Percentiles rank a stretch among this genome's conserved stretches.
Conservation (phyloP, 208 protist genomes). For the Leishmania arabica region DNA sequence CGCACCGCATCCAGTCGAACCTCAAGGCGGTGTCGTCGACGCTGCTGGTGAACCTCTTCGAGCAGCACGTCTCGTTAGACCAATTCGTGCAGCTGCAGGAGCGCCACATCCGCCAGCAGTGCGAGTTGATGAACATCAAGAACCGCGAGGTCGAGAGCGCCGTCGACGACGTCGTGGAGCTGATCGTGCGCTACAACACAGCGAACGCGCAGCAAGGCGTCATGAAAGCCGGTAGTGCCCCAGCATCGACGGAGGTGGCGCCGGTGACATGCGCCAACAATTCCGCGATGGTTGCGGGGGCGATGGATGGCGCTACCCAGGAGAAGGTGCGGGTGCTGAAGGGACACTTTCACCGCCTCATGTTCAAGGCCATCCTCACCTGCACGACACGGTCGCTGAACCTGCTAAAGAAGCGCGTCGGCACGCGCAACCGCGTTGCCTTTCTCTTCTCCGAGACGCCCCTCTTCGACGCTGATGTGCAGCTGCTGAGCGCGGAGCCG, state of each 20-base stretch:
- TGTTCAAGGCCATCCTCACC: too few relatives aligned
- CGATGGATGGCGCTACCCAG: slow-evolving; percentile 4
- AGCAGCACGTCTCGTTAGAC: slow-evolving; percentile 85
- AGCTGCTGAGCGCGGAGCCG: too few relatives aligned
- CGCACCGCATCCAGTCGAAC: slow-evolving; percentile 93
- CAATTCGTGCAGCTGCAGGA: slow-evolving; percentile 92
- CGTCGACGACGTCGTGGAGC: slow-evolving; percentile 86
- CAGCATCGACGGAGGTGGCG: not conserved
- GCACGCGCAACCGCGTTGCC: too few relatives aligned
- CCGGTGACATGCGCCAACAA: not conserved
- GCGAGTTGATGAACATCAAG: slow-evolving; percentile 93
- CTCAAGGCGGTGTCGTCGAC: slow-evolving; percentile 89
- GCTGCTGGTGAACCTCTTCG: slow-evolving; percentile 85
- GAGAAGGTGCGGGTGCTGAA: slow-evolving; percentile 1
- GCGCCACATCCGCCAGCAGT: slow-evolving; percentile 90
- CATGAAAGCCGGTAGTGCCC: not conserved
- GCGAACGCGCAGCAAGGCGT: slow-evolving; percentile 14
- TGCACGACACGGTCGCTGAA: slow-evolving; percentile 48
- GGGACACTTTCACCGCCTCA: too few relatives aligned
- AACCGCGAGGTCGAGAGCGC: slow-evolving; percentile 94
- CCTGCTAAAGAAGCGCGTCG: slow-evolving; percentile 80
- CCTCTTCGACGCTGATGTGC: too few relatives aligned
- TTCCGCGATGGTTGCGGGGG: not conserved
- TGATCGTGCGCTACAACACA: slow-evolving; percentile 57
- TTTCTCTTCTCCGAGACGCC: too few relatives aligned